Evolutionary conservation across 306 rosid genomes (phyloP).

Genomic region (Cicer chorassanicum): DNA sequence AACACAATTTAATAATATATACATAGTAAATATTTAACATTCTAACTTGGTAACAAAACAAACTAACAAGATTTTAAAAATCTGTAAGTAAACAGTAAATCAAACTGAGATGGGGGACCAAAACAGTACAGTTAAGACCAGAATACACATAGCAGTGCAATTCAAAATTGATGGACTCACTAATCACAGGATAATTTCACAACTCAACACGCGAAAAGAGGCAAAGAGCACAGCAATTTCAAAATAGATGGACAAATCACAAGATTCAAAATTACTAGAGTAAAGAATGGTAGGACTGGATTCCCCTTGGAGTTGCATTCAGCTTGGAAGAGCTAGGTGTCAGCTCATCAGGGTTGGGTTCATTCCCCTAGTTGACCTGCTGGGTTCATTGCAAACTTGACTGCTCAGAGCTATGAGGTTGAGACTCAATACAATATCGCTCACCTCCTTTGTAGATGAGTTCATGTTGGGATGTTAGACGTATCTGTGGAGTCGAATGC

Average conservation of each 20-base stretch:
- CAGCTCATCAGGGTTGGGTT: background rate
- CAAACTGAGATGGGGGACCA: background rate
- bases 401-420: background rate
- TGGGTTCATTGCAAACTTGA: background rate
- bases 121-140: background rate
- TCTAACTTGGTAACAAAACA: slow-evolving; percentile 6
- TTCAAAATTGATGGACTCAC: slow-evolving; percentile 5
- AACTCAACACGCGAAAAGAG: background rate
- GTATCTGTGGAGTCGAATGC: background rate
- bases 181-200: background rate
- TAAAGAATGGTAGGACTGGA: background rate
- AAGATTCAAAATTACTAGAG: background rate
- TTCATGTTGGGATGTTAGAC: no score
- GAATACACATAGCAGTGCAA: background rate
- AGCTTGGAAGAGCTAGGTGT: background rate
- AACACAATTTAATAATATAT: background rate
- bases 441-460: background rate
- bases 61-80: background rate
- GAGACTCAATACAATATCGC: background rate
- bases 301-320: background rate
- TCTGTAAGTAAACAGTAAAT: background rate
- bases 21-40: background rate
- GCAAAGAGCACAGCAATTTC: background rate
- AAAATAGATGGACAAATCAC: slow-evolving; percentile 3
- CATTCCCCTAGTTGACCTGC: background rate